A percentile compares a stretch with the other conserved stretches of the same genome.
phyloP scores from a whole-genome alignment of 2,329 filamentous ascomycete genomes.

The Exophiala sp. region DNA sequence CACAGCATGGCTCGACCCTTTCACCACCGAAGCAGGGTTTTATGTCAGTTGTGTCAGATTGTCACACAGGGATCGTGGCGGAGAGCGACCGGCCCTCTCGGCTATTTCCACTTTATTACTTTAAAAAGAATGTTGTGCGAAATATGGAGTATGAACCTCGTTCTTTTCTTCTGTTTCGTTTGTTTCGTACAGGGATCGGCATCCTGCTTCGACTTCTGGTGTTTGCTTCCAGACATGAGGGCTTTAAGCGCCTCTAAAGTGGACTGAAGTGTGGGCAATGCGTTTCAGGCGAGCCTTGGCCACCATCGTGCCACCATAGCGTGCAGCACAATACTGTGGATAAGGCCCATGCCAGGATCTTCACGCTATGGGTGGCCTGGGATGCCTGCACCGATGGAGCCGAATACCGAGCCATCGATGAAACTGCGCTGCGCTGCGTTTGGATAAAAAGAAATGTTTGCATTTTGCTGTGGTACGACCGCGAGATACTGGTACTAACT shows the following conservation, averaged over 20 bases:
- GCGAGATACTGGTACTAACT: too few species aligned
- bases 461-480: background rate
- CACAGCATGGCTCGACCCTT: too few species aligned
- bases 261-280: background rate
- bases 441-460: background rate
- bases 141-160: too few species aligned
- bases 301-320: too few species aligned
- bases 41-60: too few species aligned
- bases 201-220: background rate
- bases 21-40: too few species aligned
- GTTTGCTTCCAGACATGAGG: background rate
- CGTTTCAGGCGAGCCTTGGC: background rate
- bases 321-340: background rate
- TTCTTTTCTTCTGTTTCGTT: too few species aligned
- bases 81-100: too few species aligned
- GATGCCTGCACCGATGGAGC: background rate
- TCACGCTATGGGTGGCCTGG: background rate
- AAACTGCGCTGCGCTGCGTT: background rate
- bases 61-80: too few species aligned
- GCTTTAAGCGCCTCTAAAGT: background rate
- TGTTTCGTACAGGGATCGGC: background rate
- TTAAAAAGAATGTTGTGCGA: background rate
- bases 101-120: background rate
- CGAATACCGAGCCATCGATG: background rate
- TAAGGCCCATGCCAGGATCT: background rate